Conservation (phyloP, 257 asterid genomes). For the Asclepias syriaca region DNA sequence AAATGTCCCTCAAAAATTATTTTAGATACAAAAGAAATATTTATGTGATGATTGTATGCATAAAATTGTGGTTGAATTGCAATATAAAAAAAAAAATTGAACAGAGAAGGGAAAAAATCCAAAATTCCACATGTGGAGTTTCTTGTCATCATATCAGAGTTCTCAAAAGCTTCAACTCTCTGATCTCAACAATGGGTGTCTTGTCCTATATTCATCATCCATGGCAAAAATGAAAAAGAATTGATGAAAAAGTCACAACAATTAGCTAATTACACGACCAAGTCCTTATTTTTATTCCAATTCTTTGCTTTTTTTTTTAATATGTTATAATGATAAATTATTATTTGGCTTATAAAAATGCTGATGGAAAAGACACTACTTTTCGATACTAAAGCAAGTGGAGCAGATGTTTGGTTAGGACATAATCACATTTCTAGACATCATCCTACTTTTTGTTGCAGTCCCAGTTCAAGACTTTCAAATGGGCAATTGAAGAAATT, state of each 20-base stretch:
- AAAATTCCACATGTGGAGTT: background rate
- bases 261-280: background rate
- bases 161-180: background rate
- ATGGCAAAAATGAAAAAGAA: background rate
- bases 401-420: background rate
- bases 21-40: too few species aligned
- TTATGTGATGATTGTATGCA: too few species aligned
- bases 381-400: background rate
- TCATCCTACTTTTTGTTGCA: slow-evolving; percentile 2
- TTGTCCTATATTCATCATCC: background rate
- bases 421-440: slow-evolving; percentile 2
- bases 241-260: background rate
- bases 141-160: background rate
- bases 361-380: slow-evolving; percentile 10
- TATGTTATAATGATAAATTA: background rate
- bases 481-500: slow-evolving; percentile 27
- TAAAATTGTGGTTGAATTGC: too few species aligned
- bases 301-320: background rate
- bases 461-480: slow-evolving; percentile 21
- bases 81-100: too few species aligned
- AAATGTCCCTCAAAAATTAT: too few species aligned
- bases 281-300: background rate
- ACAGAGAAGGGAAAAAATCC: background rate
- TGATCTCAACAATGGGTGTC: background rate
- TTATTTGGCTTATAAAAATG: background rate